Evolutionary conservation across 176 grass and related monocot genomes (phyloP).

Genomic region (Hordeum marinum): DNA sequence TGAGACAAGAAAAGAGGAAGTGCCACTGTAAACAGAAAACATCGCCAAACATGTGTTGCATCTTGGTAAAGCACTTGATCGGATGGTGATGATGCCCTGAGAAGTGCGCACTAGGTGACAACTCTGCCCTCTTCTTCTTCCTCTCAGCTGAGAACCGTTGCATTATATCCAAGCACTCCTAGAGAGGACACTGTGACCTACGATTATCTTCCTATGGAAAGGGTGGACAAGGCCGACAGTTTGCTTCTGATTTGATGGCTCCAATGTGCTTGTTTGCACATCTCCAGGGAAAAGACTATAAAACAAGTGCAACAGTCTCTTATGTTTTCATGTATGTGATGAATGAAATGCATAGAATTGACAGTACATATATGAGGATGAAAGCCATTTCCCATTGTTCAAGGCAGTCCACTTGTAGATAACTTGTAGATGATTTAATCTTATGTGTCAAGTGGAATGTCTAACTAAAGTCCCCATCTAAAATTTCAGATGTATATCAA

Average conservation of each 20-base stretch:
- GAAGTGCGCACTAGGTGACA: conserved; percentile 19
- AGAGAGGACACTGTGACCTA: conserved; percentile 58
- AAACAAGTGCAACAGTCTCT: conserved; percentile 1
- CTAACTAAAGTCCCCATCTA: conserved; percentile 1
- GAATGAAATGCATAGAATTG: too few relatives aligned
- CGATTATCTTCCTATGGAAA: conserved; percentile 75
- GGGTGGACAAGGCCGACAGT: conserved; percentile 50
- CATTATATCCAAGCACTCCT: conserved; percentile 71
- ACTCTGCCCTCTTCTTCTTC: conserved; percentile 41
- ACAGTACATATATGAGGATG: too few relatives aligned
- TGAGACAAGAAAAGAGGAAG: neutral
- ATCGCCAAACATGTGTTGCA: conserved; percentile 54
- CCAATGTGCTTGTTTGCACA: conserved; percentile 42
- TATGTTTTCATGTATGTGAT: neutral
- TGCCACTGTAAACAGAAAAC: conserved; percentile 70
- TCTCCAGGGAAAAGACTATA: conserved; percentile 71
- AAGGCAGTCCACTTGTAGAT: too few relatives aligned
- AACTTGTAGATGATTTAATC: neutral
- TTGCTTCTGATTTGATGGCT: conserved; percentile 18
- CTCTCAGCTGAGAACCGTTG: neutral
- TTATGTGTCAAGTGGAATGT: conserved; percentile 1
- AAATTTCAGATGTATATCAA: neutral
- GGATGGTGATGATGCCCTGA: conserved; percentile 44
- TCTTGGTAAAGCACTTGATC: conserved; percentile 73
- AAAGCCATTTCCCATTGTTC: too few relatives aligned